Evolutionary conservation across 805 yeast genomes (phyloP).

Genomic region (Maudiozyma saulgeensis): DNA sequence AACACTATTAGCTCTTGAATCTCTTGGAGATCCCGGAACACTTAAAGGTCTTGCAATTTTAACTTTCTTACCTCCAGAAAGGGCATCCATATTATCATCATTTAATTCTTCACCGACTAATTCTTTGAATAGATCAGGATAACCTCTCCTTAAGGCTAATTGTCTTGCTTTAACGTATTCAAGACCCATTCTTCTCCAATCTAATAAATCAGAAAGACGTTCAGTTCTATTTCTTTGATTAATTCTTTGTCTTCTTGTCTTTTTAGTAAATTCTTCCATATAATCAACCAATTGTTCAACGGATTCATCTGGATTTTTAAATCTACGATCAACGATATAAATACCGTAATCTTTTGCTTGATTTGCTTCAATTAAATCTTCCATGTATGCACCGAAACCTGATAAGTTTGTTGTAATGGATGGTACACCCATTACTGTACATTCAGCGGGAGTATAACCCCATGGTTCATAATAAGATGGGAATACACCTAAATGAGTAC

Average conservation of each 20-base stretch:
- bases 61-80: slow-evolving; percentile 35
- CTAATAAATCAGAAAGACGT: slow-evolving; percentile 81
- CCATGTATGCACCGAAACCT: slow-evolving; percentile 98
- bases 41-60: slow-evolving; percentile 86
- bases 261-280: slow-evolving; percentile 81
- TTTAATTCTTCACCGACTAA: slow-evolving; percentile 25
- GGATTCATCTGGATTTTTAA: slow-evolving; percentile 86
- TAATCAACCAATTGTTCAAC: slow-evolving; percentile 81
- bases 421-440: slow-evolving; percentile 99
- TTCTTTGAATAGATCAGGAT: slow-evolving; percentile 67
- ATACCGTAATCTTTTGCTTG: slow-evolving; percentile 88
- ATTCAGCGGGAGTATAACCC: slow-evolving; percentile 99
- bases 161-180: slow-evolving; percentile 94
- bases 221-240: slow-evolving; percentile 97
- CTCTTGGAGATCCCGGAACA: slow-evolving; percentile 94
- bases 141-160: slow-evolving; percentile 84
- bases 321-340: slow-evolving; percentile 89
- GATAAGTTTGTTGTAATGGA: slow-evolving; percentile 91
- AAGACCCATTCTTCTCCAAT: slow-evolving; percentile 97
- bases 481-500: slow-evolving; percentile 96
- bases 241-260: slow-evolving; percentile 93
- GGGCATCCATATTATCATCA: slow-evolving; percentile 22
- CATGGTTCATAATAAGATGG: slow-evolving; percentile 98
- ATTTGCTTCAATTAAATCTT: slow-evolving; percentile 79
- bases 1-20: slow-evolving; percentile 20